Evolutionary conservation across 2,329 filamentous ascomycete species (phyloP), one percentile per base, ranked within the genome.

Genomic region (Mycocentrospora acerina): DNA sequence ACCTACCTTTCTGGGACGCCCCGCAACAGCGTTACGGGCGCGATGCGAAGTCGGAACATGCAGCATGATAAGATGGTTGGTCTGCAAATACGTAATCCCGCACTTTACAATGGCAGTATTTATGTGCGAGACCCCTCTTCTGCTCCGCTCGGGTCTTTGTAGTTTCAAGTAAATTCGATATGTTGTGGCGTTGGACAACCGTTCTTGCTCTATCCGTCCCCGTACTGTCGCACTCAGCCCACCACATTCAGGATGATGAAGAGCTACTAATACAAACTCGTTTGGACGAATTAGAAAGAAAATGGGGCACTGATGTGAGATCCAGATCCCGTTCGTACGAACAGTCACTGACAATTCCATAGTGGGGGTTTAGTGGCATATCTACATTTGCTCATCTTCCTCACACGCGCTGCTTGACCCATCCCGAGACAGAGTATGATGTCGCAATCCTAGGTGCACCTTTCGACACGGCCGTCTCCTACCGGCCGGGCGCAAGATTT

Each of bases 321-420:
- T 12, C 11, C 12, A 3, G 17, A 15, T 15, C 5, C 5, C 9
- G 2, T n/a, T 14, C 1, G 2, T 29, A 8, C 16, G 9, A n/a
- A 19, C 6, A 37, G n/a, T 19, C 14, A 38, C 29, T 54, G 34
- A 54, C 42, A 30, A 31, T 37, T 24, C 4, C 14, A 39, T 26
- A 79, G 76, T 80, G 80, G 80, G 75, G 74, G 1, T 93, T 88
- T 64, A 77, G 79, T 18, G 88, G 88, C 42, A 86, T 93, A 47
- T 82, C 82, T 10, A 69, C 67, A 11, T 71, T 68, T 44, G 73
- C 73, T 17, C 73, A 76, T 54, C 60, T 77, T 7, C 71, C 70
- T 11, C 71, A 76, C 50, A 66, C 62, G 4, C 64, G 69, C 17
- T 77, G 74, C 55, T 62, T 77, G 32, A 74, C 70, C n/a, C 55